Evolutionary conservation across 306 rosid species (phyloP).

Genomic region (Trifolium dubium): DNA sequence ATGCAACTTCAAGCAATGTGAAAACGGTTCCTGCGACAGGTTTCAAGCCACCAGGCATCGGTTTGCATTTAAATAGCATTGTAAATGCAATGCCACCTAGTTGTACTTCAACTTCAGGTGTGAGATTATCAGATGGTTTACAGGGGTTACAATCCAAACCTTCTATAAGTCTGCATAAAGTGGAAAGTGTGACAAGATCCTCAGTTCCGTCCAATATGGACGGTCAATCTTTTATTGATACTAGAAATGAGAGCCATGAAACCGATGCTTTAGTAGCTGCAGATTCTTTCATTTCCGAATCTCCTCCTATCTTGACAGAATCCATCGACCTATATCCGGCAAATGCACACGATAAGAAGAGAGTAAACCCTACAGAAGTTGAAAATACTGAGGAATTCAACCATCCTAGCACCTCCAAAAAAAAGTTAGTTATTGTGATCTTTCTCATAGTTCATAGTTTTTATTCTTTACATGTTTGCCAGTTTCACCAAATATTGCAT

Average conservation of each 20-base stretch:
- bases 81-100: slow-evolving; percentile 58
- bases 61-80: slow-evolving; percentile 74
- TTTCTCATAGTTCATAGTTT: background rate
- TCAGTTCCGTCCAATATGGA: slow-evolving; percentile 29
- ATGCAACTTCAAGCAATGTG: slow-evolving; percentile 38
- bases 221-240: slow-evolving; percentile 40
- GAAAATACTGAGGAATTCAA: slow-evolving; percentile 46
- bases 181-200: slow-evolving; percentile 41
- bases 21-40: slow-evolving; percentile 39
- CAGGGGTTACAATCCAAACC: slow-evolving; percentile 46
- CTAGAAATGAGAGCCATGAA: slow-evolving; percentile 42
- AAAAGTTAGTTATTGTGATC: slow-evolving; percentile 52
- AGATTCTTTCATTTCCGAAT: slow-evolving; percentile 42
- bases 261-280: slow-evolving; percentile 37
- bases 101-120: slow-evolving; percentile 39
- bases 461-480: slow-evolving; percentile 19
- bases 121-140: slow-evolving; percentile 47
- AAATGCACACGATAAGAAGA: slow-evolving; percentile 44
- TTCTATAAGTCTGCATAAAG: slow-evolving; percentile 35
- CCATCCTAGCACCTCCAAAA: slow-evolving; percentile 51
- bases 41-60: slow-evolving; percentile 63
- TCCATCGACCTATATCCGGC: slow-evolving; percentile 17
- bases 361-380: slow-evolving; percentile 30
- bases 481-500: slow-evolving; percentile 34
- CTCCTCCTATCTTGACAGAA: slow-evolving; percentile 40